phyloP scores from a whole-genome alignment of 2,329 filamentous ascomycete genomes.

The Penicillium sp. region DNA sequence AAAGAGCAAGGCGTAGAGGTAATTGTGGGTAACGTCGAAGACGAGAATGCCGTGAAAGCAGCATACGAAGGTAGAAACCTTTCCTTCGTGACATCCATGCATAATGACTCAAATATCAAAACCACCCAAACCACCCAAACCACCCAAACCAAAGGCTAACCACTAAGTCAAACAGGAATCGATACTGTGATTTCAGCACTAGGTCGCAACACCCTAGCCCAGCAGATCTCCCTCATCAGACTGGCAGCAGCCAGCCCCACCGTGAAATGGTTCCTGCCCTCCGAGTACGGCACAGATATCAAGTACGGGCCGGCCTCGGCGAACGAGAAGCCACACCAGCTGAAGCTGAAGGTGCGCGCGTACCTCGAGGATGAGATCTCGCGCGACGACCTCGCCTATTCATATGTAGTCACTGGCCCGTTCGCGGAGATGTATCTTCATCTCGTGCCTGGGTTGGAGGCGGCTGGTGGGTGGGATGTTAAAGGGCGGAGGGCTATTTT shows the following conservation, averaged over 20 bases:
- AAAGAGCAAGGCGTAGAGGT: slow-evolving; percentile 53
- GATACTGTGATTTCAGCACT: slow-evolving; percentile 67
- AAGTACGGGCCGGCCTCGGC: slow-evolving; percentile 60
- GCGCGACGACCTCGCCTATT: slow-evolving; percentile 56
- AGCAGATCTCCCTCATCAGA: slow-evolving; percentile 62
- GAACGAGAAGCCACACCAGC: slow-evolving; percentile 66
- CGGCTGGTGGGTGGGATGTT: slow-evolving; percentile 61
- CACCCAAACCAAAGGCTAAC: slow-evolving; percentile 6
- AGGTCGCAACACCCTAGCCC: slow-evolving; percentile 61
- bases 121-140: background rate
- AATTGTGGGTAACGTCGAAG: slow-evolving; percentile 56
- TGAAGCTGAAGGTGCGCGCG: slow-evolving; percentile 67
- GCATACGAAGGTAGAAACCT: slow-evolving; percentile 52
- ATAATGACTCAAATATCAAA: background rate
- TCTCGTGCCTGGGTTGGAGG: slow-evolving; percentile 36
- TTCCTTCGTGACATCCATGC: background rate
- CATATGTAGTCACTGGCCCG: slow-evolving; percentile 69
- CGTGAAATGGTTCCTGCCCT: slow-evolving; percentile 66
- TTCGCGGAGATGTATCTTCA: slow-evolving; percentile 65
- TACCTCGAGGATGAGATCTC: slow-evolving; percentile 55
- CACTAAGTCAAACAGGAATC: slow-evolving; percentile 43
- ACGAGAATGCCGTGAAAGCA: slow-evolving; percentile 53
- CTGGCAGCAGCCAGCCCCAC: slow-evolving; percentile 56
- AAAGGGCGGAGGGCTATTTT: slow-evolving; percentile 59
- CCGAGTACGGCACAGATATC: slow-evolving; percentile 66